Conservation (phyloP, 139 green algal genomes). For the Diplosphaera chodatii region DNA sequence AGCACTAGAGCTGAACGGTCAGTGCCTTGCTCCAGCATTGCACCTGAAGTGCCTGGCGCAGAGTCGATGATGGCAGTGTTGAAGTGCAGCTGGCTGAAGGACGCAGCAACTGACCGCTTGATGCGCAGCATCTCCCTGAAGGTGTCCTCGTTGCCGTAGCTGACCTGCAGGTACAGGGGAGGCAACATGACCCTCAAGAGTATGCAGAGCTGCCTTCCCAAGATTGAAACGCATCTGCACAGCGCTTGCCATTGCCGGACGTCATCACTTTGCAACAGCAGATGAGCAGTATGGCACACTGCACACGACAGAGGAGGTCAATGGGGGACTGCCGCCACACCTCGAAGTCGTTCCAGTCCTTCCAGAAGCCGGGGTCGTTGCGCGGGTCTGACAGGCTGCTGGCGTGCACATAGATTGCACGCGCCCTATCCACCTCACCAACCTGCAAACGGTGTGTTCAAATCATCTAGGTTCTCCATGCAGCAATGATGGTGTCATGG, state of each 20-base stretch:
- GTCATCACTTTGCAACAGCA: too few relatives aligned
- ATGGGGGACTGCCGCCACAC: too few relatives aligned
- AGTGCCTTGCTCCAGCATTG: too few relatives aligned
- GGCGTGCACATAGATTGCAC: conserved; percentile 86
- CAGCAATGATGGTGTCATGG: too few relatives aligned
- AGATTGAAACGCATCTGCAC: too few relatives aligned
- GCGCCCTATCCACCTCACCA: conserved; percentile 92
- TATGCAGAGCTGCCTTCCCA: too few relatives aligned
- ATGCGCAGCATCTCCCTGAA: conserved; percentile 98
- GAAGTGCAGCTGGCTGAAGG: conserved; percentile 76
- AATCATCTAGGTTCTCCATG: too few relatives aligned
- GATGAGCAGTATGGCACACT: too few relatives aligned
- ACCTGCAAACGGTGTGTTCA: conserved; percentile 57
- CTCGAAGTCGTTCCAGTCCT: conserved; percentile 93
- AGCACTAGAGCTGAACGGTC: too few relatives aligned
- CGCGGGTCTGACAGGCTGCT: conserved; percentile 48
- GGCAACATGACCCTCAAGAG: too few relatives aligned
- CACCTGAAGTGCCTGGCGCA: conserved; percentile 15
- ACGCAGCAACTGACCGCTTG: conserved; percentile 78
- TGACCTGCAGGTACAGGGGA: neutral
- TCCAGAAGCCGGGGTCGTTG: conserved; percentile 73
- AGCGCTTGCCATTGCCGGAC: too few relatives aligned
- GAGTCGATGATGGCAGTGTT: conserved; percentile 72
- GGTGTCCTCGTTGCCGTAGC: conserved; percentile 92
- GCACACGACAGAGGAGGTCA: too few relatives aligned